These are phyloP conservation scores for Phialophora tarda DNA, from an alignment of 2,329 filamentous ascomycete genomes.

Conservation along the genomic window DNA sequence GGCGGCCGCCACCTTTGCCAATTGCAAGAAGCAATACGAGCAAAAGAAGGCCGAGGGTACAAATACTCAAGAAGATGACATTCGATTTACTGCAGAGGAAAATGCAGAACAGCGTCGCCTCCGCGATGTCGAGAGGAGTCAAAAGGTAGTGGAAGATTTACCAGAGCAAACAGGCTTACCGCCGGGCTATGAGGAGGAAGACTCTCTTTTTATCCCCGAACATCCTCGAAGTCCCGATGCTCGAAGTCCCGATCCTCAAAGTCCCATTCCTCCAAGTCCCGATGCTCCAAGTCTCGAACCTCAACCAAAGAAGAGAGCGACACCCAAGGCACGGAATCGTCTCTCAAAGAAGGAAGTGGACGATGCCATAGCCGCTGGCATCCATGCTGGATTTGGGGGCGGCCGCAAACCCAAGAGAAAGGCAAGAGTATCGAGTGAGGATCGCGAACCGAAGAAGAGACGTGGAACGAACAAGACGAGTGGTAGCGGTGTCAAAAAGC, in stretches of 20 bases:
- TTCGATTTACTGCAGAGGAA: conserved; percentile 28
- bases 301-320: conserved; percentile 17
- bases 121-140: conserved; percentile 25
- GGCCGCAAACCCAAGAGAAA: conserved; percentile 27
- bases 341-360: conserved; percentile 25
- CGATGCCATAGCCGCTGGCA: conserved; percentile 30
- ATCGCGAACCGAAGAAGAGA: conserved; percentile 19
- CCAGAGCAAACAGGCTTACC: conserved; percentile 3
- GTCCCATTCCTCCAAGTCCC: neutral
- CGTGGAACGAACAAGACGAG: neutral
- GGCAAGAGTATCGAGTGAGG: conserved; percentile 7
- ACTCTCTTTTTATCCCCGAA: conserved; percentile 34
- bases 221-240: neutral
- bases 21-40: conserved; percentile 25
- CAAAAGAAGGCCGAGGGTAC: conserved; percentile 13
- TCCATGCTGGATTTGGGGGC: conserved; percentile 9
- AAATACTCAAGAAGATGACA: conserved; percentile 26
- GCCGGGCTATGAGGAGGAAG: conserved; percentile 25
- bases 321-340: conserved; percentile 24
- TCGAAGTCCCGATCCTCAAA: neutral
- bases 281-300: neutral
- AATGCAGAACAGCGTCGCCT: conserved; percentile 28
- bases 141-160: conserved; percentile 14
- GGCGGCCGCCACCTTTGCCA: conserved; percentile 21
- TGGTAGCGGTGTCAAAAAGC: conserved; percentile 7